phyloP scores from a whole-genome alignment of 2,329 filamentous ascomycete genomes.

The Paraphaeosphaeria sporulosa region DNA sequence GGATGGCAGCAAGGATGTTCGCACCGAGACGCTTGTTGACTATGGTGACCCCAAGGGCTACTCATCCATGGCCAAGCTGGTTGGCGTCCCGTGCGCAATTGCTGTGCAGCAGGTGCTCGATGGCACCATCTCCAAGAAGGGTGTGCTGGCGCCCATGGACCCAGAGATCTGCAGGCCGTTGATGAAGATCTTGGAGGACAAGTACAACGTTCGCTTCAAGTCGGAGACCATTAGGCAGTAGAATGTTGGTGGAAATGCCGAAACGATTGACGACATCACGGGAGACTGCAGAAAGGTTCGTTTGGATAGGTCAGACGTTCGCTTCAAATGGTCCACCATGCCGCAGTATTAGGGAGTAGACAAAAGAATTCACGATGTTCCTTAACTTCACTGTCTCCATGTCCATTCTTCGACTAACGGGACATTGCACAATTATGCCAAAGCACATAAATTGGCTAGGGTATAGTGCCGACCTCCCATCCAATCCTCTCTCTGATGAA shows the following conservation, averaged over 20 bases:
- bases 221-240: conserved; percentile 65
- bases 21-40: conserved; percentile 81
- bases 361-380: background rate
- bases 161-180: conserved; percentile 75
- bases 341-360: background rate
- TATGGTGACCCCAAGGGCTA: conserved; percentile 83
- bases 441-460: conserved; percentile 2
- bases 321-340: background rate
- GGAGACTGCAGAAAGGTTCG: too few relatives aligned
- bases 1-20: conserved; percentile 78
- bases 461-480: conserved; percentile 1
- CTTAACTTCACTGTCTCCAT: background rate
- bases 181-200: conserved; percentile 79
- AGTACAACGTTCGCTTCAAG: conserved; percentile 76
- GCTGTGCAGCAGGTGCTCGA: conserved; percentile 80
- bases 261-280: background rate
- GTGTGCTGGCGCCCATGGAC: conserved; percentile 79
- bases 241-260: background rate
- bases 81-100: conserved; percentile 77
- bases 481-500: conserved; percentile 5
- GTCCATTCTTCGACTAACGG: background rate
- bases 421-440: conserved; percentile 4
- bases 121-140: conserved; percentile 75
- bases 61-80: conserved; percentile 82
- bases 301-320: background rate